A percentile compares a stretch with the other conserved stretches of the same genome.
Evolutionary conservation across 2,329 filamentous ascomycete genomes (phyloP).

Genomic region (Nigrospora oryzae): DNA sequence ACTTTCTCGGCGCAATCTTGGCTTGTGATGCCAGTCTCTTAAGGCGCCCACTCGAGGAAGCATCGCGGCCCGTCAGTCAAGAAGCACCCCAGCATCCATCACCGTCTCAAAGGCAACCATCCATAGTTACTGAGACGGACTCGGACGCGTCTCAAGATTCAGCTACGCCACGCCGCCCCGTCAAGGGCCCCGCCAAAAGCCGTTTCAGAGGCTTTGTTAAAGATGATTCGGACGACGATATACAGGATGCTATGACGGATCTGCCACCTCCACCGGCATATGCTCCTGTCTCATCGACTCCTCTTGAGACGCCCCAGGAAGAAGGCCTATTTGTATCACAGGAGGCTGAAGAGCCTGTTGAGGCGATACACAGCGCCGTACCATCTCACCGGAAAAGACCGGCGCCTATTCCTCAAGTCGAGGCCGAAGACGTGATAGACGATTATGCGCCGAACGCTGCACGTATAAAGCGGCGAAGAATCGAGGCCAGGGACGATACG

Average conservation of each 20-base stretch:
- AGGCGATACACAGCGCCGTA: constrained; percentile 9
- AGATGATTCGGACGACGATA: constrained; percentile 22
- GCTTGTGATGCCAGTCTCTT: constrained; percentile 68
- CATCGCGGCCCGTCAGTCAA: constrained; percentile 15
- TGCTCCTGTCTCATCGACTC: constrained; percentile 4
- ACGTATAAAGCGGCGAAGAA: constrained; percentile 68
- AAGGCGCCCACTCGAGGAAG: constrained; percentile 56
- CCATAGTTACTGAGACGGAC: background rate
- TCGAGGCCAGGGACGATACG: constrained; percentile 48
- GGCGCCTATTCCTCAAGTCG: constrained; percentile 15
- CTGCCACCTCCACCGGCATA: constrained; percentile 7
- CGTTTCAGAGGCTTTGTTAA: constrained; percentile 65
- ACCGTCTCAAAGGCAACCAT: constrained; percentile 5
- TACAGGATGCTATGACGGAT: constrained; percentile 25
- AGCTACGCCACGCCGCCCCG: constrained; percentile 17
- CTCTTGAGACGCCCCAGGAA: constrained; percentile 24
- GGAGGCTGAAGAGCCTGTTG: constrained; percentile 20
- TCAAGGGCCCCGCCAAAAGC: constrained; percentile 34
- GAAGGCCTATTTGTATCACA: constrained; percentile 51
- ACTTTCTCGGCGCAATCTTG: constrained; percentile 85
- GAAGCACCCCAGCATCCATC: constrained; percentile 15
- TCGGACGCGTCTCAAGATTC: constrained; percentile 7
- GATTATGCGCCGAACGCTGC: constrained; percentile 68
- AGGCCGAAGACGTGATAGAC: constrained; percentile 54
- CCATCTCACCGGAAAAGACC: constrained; percentile 35